Evolutionary conservation across 495 filamentous ascomycete species (phyloP).

Genomic region (Viridothelium virens): DNA sequence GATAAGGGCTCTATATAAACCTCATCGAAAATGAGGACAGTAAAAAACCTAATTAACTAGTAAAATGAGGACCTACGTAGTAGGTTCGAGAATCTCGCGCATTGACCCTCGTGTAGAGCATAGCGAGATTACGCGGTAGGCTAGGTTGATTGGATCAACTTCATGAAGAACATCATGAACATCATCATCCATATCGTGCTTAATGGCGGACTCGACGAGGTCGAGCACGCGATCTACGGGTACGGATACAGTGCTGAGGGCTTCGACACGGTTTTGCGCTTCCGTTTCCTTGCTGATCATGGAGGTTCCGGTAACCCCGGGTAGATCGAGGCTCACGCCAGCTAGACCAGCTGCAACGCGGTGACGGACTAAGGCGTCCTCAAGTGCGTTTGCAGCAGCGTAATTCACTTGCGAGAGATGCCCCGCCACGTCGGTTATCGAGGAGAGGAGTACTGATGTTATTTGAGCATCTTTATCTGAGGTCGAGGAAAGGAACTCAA

Average conservation of each 20-base stretch:
- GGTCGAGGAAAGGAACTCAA: no score
- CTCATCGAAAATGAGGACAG: no score
- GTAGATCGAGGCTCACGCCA: background rate
- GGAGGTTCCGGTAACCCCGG: background rate
- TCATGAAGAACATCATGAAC: no score
- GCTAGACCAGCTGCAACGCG: background rate
- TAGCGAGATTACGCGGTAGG: no score
- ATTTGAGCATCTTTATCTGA: no score
- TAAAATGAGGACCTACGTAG: no score
- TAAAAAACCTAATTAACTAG: no score
- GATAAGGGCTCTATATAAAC: no score
- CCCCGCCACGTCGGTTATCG: background rate
- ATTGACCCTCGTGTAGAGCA: no score
- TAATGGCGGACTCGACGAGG: background rate
- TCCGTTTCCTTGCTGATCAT: background rate
- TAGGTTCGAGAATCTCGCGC: no score
- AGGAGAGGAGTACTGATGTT: background rate
- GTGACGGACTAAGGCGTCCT: background rate
- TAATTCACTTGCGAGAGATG: background rate
- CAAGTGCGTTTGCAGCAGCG: background rate
- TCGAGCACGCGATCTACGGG: background rate
- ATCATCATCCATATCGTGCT: background rate
- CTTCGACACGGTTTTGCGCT: background rate
- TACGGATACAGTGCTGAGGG: background rate
- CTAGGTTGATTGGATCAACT: no score